Percentiles rank a stretch among this genome's conserved stretches.
phyloP scores from a whole-genome alignment of 148 eudicot genomes.

The Spergularia bocconei region DNA sequence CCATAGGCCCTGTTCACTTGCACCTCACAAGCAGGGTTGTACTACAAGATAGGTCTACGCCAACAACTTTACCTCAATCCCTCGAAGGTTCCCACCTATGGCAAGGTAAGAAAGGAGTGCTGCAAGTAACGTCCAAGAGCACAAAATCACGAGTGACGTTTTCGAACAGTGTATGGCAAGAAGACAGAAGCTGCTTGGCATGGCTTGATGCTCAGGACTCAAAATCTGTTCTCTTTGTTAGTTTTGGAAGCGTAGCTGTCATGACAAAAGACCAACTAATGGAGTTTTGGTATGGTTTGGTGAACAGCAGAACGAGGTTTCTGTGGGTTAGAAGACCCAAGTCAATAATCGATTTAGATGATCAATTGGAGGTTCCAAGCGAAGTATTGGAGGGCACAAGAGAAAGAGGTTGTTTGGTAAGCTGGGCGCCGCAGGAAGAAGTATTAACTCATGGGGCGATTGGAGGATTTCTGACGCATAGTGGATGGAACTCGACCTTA shows the following conservation, averaged over 20 bases:
- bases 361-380: neutral
- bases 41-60: too few species aligned
- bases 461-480: constrained; percentile 34
- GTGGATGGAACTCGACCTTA: constrained; percentile 40
- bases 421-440: constrained; percentile 39
- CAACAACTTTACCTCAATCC: too few species aligned
- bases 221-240: constrained; percentile 34
- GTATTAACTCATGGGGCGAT: constrained; percentile 29
- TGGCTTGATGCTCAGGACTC: constrained; percentile 36
- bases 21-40: constrained; percentile 4
- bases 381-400: constrained; percentile 22
- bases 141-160: neutral
- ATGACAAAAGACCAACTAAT: constrained; percentile 31
- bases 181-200: constrained; percentile 31
- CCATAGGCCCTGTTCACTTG: constrained; percentile 31
- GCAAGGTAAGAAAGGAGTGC: too few species aligned
- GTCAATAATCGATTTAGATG: constrained; percentile 9
- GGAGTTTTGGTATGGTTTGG: constrained; percentile 33
- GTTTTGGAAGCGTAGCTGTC: constrained; percentile 33
- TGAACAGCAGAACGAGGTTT: constrained; percentile 21
- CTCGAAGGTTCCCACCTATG: too few species aligned
- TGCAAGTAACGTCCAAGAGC: neutral
- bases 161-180: constrained; percentile 25
- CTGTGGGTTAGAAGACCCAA: constrained; percentile 33
- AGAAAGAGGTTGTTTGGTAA: constrained; percentile 26